phyloP scores from a whole-genome alignment of 2,329 filamentous ascomycete species.

The Neospermospora avenae region DNA sequence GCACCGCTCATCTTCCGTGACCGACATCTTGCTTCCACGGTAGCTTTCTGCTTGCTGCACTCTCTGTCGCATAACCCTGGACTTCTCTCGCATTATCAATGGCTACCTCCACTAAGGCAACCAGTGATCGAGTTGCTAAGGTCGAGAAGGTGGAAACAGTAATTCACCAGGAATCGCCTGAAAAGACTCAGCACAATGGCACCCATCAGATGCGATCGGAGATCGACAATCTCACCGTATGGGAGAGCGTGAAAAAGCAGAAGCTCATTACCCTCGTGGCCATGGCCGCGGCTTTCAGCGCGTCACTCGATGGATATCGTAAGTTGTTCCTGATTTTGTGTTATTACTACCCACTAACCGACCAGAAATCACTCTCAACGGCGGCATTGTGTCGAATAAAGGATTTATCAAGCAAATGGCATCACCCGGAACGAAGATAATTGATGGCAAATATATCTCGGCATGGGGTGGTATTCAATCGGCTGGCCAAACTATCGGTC shows the following conservation, averaged over 20 bases:
- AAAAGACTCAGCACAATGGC: no score
- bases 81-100: no score
- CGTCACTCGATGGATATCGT: slow-evolving; percentile 42
- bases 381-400: slow-evolving; percentile 23
- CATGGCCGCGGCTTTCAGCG: slow-evolving; percentile 42
- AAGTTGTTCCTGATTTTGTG: neutral
- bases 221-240: slow-evolving; percentile 39
- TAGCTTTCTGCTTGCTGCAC: no score
- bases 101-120: no score
- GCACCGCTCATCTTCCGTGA: no score
- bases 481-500: slow-evolving; percentile 22
- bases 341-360: neutral
- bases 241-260: slow-evolving; percentile 37
- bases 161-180: no score
- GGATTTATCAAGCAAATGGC: slow-evolving; percentile 23
- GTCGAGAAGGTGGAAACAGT: no score
- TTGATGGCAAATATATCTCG: slow-evolving; percentile 26
- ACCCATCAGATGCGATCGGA: slow-evolving; percentile 36
- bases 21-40: no score
- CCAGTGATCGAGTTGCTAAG: no score
- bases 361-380: slow-evolving; percentile 30
- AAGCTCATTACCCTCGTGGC: slow-evolving; percentile 38
- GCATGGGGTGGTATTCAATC: slow-evolving; percentile 25
- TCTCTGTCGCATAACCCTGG: no score
- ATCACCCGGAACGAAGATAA: slow-evolving; percentile 18